Evolutionary conservation across 1,284 basidiomycete species (phyloP), one percentile per base, ranked within the genome.

Genomic region (Hypsizygus ulmarius): DNA sequence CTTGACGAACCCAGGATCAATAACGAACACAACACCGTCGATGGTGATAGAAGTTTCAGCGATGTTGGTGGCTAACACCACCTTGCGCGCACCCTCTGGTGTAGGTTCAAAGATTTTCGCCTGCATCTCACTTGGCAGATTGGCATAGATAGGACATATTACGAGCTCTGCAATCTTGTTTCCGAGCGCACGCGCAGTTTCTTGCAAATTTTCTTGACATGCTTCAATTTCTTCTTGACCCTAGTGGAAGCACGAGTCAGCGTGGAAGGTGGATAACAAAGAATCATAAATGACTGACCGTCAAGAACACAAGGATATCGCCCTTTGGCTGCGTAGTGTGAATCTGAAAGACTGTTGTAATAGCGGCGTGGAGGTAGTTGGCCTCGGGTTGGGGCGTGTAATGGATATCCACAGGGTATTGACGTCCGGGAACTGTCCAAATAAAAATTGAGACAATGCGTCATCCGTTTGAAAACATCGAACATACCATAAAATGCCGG

Each of bases 181-280:
- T 15, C 96, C 96, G 0, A 99, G 73, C 0, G 96, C 90, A 25
- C 93, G 84, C 34, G 93, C 88, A 0, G 97, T 99, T 70, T 99
- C 96, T 64, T 92, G 87, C 38, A 99, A 70, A 63, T 93, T 97
- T 71, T 99, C 96, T 45, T 92, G 89, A 16, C 94, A 95, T 1
- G 93, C 90, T 68, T 99, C 97, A 54, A 99, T 99, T 70, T 99
- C 97, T 66, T 99, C 97, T 78, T 99, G 97, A 56, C 97, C 97
- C 84, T 90, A 18, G 27, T 34, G 33, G 39, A 18, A 34, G 43
- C 39, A 21, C 19, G 34, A 38, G 39, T 47, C 27, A 49, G 46
- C 18, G 32, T 46, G 6, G 46, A 38, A 39, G 35, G n/a, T 29
- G 18, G n/a, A n/a, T n/a, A 14, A n/a, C 14, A 19, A 16, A 28